These are phyloP conservation scores for Saprolegnia parasitica DNA, from an alignment of 352 stramenopile species.

Conservation along the genomic window DNA sequence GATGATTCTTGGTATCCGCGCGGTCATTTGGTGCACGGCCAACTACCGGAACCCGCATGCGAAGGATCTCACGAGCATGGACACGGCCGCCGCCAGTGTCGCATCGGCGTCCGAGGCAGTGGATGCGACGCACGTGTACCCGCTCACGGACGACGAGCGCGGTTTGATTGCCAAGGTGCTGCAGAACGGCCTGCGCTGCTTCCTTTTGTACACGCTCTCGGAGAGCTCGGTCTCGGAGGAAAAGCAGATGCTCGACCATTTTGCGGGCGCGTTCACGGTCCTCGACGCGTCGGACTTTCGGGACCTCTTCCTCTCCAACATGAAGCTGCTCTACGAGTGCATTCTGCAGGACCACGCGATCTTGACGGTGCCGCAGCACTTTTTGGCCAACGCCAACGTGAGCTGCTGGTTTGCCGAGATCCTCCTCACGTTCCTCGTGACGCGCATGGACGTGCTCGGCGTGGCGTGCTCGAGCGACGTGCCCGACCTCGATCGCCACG, in stretches of 20 bases:
- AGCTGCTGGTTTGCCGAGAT: conserved; percentile 94
- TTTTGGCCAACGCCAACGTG: conserved; percentile 91
- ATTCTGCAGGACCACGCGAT: conserved; percentile 93
- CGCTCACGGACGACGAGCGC: conserved; percentile 90
- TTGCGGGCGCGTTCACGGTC: conserved; percentile 94
- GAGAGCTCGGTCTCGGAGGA: conserved; percentile 84
- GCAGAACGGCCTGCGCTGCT: conserved; percentile 88
- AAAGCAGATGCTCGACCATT: conserved; percentile 96
- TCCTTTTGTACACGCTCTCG: conserved; percentile 89
- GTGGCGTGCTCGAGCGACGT: conserved; percentile 73
- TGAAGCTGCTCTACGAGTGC: conserved; percentile 87
- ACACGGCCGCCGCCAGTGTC: conserved; percentile 37
- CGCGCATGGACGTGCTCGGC: conserved; percentile 89
- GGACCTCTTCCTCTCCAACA: conserved; percentile 85
- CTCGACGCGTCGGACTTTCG: conserved; percentile 93
- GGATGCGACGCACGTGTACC: conserved; percentile 51
- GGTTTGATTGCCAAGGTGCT: conserved; percentile 93
- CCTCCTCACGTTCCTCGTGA: conserved; percentile 92
- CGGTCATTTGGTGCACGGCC: conserved; percentile 96
- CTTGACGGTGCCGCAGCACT: conserved; percentile 92
- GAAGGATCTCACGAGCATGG: conserved; percentile 75
- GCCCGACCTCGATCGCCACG: conserved; percentile 64
- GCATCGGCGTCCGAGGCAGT: conserved; percentile 6
- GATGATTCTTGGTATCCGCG: conserved; percentile 98
- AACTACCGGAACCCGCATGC: conserved; percentile 88